A percentile compares a stretch with the other conserved stretches of the same genome.
Evolutionary conservation across 73 alveolate genomes (phyloP).

Genomic region (Uronychia setigera): DNA sequence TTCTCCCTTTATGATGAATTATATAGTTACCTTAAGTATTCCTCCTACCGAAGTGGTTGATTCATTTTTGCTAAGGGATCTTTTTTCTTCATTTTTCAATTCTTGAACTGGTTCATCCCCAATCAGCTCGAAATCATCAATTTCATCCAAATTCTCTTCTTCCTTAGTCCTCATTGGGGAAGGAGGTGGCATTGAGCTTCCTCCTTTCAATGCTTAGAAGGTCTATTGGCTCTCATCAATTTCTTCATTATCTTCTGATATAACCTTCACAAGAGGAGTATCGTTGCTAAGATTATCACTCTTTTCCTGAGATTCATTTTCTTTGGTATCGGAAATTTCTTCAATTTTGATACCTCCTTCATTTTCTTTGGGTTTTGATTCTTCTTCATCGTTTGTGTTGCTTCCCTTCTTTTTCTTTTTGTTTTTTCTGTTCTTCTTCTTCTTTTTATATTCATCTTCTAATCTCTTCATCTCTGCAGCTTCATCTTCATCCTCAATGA

Average conservation of each 20-base stretch:
- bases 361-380: not conserved
- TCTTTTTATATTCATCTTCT: constrained; percentile 21
- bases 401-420: not conserved
- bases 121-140: not conserved
- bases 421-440: constrained; percentile 14
- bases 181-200: not conserved
- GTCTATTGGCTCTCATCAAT: no score
- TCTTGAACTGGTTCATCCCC: no score
- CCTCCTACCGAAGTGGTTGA: no score
- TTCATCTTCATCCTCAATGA: constrained; percentile 56
- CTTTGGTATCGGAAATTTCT: no score
- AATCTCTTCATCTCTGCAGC: constrained; percentile 37
- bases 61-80: no score
- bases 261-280: no score
- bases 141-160: not conserved
- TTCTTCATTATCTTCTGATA: no score
- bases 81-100: no score
- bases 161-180: not conserved
- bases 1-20: no score
- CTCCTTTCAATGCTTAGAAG: not conserved
- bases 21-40: no score
- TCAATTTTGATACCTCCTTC: not conserved
- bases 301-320: no score
- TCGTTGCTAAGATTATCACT: no score
- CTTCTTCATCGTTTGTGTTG: not conserved